These are phyloP conservation scores for Trichoderma asperellum DNA, from an alignment of 2,329 filamentous ascomycete species.

Conservation along the genomic window DNA sequence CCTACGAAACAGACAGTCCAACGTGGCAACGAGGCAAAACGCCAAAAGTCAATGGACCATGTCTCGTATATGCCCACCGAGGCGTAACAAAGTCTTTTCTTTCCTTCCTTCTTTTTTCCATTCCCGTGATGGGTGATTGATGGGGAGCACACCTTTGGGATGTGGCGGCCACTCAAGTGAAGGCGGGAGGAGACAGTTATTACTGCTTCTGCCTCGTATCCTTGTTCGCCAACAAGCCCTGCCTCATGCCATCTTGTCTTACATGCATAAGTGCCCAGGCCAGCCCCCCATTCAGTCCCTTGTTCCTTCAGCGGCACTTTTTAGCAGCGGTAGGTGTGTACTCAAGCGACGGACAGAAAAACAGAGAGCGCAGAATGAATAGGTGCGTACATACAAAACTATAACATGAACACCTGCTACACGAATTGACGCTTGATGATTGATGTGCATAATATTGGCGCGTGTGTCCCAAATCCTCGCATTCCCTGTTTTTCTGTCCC, in stretches of 20 bases:
- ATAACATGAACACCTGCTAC: not conserved
- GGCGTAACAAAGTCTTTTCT: not conserved
- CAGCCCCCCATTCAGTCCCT: not conserved
- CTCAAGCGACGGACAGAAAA: not conserved
- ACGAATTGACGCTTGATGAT: not conserved
- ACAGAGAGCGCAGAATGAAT: not conserved
- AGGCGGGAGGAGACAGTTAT: not conserved
- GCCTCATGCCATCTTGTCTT: conserved; percentile 5
- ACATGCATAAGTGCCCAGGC: conserved; percentile 21
- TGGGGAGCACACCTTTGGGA: not conserved
- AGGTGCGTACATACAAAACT: not conserved
- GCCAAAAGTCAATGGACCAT: not conserved
- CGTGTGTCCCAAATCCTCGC: not conserved
- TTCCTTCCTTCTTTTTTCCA: not conserved
- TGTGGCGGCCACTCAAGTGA: not conserved
- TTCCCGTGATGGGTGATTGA: not conserved
- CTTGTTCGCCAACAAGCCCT: not conserved
- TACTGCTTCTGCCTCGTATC: not conserved
- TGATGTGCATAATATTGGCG: not conserved
- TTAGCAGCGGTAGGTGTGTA: not conserved
- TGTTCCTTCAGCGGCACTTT: not conserved
- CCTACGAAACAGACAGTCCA: not conserved
- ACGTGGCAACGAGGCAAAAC: not conserved
- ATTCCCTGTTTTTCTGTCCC: not conserved
- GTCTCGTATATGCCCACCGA: not conserved